phyloP scores from a whole-genome alignment of 768 basidiomycete species.

The Udeniomyces megalosporus region DNA sequence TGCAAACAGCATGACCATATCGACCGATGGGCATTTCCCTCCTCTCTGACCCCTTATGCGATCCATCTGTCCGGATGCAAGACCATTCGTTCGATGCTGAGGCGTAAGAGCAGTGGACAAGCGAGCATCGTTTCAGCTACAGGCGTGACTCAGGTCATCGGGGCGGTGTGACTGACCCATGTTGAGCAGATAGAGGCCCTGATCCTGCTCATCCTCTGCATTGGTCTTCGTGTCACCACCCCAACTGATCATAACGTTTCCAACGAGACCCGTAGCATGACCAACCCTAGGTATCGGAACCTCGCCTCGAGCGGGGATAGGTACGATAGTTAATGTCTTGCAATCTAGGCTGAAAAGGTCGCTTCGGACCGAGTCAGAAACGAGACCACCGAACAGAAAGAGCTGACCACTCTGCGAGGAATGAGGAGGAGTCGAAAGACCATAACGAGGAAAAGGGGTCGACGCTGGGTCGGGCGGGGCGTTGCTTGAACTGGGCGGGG shows the following conservation, averaged over 20 bases:
- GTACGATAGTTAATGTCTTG: conserved; percentile 45
- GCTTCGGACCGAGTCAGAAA: conserved; percentile 72
- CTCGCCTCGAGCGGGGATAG: conserved; percentile 77
- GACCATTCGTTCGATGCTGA: conserved; percentile 92
- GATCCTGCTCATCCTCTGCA: conserved; percentile 64
- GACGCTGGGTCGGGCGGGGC: conserved; percentile 34
- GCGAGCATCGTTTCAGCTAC: neutral
- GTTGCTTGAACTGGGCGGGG: conserved; percentile 9
- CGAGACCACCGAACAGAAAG: conserved; percentile 91
- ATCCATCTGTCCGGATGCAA: conserved; percentile 56
- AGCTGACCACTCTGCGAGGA: conserved; percentile 56
- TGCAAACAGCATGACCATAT: conserved; percentile 89
- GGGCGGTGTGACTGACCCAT: conserved; percentile 46
- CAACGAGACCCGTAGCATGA: conserved; percentile 87
- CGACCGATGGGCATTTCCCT: conserved; percentile 50
- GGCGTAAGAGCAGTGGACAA: neutral
- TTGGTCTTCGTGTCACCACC: conserved; percentile 84
- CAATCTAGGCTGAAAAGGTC: conserved; percentile 72
- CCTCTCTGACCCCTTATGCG: conserved; percentile 28
- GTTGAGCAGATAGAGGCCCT: conserved; percentile 83
- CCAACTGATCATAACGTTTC: conserved; percentile 92
- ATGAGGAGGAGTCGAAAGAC: conserved; percentile 70
- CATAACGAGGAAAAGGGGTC: conserved; percentile 89
- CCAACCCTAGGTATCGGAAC: conserved; percentile 82
- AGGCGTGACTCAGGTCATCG: neutral